These are phyloP conservation scores for Tetrahymena thermophila DNA, from an alignment of 73 alveolate species.

Conservation along the genomic window DNA sequence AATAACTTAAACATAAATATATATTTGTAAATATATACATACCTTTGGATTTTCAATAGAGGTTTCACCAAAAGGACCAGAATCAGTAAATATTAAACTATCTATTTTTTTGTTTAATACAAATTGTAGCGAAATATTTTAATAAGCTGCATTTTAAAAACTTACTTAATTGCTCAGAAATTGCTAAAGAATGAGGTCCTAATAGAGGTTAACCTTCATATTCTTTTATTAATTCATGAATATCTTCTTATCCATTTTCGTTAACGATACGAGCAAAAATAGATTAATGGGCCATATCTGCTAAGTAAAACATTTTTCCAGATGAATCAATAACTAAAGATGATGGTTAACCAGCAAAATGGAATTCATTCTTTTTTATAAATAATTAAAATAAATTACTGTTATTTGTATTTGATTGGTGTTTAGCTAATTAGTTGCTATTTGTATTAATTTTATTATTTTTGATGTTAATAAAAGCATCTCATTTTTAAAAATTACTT, in stretches of 20 bases:
- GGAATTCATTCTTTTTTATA: background rate
- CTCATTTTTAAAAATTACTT: background rate
- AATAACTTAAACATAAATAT: too few species aligned
- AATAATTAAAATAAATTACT: background rate
- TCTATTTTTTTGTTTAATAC: background rate
- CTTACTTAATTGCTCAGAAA: conserved; percentile 40
- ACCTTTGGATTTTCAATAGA: conserved; percentile 65
- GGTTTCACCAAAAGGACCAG: conserved; percentile 88
- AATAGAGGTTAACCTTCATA: conserved; percentile 92
- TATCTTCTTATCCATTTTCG: conserved; percentile 13
- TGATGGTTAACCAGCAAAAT: conserved; percentile 32
- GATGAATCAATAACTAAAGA: conserved; percentile 12
- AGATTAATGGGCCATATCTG: conserved; percentile 46
- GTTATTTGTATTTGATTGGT: background rate
- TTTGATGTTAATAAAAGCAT: background rate
- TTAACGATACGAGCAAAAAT: conserved; percentile 57
- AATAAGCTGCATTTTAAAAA: background rate
- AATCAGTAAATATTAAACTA: conserved; percentile 73
- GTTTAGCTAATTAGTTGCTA: background rate
- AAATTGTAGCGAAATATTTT: background rate
- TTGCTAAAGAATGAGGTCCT: conserved; percentile 93
- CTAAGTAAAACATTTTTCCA: conserved; percentile 20
- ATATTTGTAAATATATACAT: background rate
- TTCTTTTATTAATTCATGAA: conserved; percentile 65
- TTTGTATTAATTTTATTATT: background rate